A percentile compares a stretch with the other conserved stretches of the same genome.
Evolutionary conservation across 2,329 filamentous ascomycete species (phyloP).

Genomic region (Talaromyces sp.): DNA sequence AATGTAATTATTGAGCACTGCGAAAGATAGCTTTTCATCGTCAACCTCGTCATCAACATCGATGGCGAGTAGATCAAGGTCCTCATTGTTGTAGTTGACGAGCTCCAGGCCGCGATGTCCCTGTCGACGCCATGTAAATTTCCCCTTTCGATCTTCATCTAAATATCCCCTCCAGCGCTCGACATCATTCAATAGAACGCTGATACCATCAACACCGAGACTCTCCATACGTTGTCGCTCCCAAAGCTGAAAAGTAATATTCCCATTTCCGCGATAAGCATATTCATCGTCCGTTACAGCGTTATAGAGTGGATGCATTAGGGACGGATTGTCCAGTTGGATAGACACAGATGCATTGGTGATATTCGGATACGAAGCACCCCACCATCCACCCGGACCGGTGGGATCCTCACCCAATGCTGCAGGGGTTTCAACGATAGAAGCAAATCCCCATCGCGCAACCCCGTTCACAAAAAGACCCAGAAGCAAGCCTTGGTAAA

Average conservation of each 20-base stretch:
- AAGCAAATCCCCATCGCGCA: slow-evolving; percentile 89
- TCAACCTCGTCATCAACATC: background rate
- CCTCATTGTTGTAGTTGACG: slow-evolving; percentile 8
- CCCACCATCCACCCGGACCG: slow-evolving; percentile 45
- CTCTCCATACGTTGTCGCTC: slow-evolving; percentile 38
- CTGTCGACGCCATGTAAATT: slow-evolving; percentile 51
- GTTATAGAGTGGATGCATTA: slow-evolving; percentile 10
- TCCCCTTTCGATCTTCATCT: slow-evolving; percentile 46
- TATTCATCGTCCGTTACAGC: background rate
- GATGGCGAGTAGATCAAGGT: background rate
- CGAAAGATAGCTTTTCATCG: background rate
- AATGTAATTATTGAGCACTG: background rate
- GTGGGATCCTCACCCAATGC: slow-evolving; percentile 56
- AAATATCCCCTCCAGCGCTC: slow-evolving; percentile 58
- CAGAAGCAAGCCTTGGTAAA: slow-evolving; percentile 86
- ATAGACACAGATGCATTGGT: slow-evolving; percentile 45
- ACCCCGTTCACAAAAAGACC: slow-evolving; percentile 93
- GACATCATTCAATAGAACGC: slow-evolving; percentile 61
- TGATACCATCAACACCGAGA: slow-evolving; percentile 53
- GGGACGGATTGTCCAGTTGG: slow-evolving; percentile 36
- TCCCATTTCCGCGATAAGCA: slow-evolving; percentile 40
- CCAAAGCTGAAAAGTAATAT: slow-evolving; percentile 46
- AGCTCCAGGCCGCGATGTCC: slow-evolving; percentile 40
- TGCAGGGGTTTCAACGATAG: slow-evolving; percentile 76
- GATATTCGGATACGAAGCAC: slow-evolving; percentile 51